Conservation (phyloP, 148 eudicot species). For the Rhododendron simsii region DNA sequence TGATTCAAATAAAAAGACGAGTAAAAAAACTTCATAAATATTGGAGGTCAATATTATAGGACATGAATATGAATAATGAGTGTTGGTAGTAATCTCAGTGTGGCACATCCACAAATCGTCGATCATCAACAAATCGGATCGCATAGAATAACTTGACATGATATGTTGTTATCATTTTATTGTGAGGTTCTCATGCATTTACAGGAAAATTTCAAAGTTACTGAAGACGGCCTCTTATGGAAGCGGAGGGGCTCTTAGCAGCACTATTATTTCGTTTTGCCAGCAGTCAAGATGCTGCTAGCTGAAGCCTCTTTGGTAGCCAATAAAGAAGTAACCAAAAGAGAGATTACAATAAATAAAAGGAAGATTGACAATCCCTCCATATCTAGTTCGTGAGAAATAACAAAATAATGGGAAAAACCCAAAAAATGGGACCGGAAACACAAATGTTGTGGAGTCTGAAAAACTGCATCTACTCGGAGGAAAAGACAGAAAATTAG, state of each 20-base stretch:
- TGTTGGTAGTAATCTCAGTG: not conserved
- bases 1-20: constrained; percentile 27
- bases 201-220: not conserved
- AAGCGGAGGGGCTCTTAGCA: not conserved
- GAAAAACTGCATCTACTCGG: not conserved
- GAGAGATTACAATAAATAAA: not conserved
- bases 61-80: not conserved
- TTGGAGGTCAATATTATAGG: not conserved
- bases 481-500: not conserved
- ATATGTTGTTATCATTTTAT: not conserved
- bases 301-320: not conserved
- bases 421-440: not conserved
- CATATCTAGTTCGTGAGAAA: not conserved
- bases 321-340: not conserved
- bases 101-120: not conserved
- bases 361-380: not conserved
- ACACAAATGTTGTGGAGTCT: not conserved
- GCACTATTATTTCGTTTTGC: not conserved
- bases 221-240: not conserved
- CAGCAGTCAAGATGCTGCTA: not conserved
- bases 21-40: not conserved
- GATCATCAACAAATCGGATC: not conserved
- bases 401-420: not conserved
- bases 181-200: not conserved
- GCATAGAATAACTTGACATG: not conserved